phyloP scores from a whole-genome alignment of 257 asterid genomes.

The Craterostigma plantagineum region DNA sequence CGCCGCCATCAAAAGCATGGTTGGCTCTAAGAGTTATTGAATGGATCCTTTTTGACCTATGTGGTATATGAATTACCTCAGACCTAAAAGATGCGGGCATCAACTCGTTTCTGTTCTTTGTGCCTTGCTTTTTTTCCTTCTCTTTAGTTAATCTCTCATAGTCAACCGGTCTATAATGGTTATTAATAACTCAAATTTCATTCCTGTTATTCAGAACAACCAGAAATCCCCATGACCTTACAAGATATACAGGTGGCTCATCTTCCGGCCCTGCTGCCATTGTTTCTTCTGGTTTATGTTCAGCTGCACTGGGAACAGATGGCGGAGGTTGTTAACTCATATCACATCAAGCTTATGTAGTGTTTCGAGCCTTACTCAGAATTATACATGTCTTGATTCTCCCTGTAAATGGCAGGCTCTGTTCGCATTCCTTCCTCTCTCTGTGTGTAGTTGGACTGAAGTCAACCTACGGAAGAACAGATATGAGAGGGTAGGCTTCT shows the following conservation, averaged over 20 bases:
- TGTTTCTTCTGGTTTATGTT: slow-evolving; percentile 89
- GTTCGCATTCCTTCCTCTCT: slow-evolving; percentile 91
- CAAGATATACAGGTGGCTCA: slow-evolving; percentile 96
- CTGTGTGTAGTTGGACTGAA: slow-evolving; percentile 92
- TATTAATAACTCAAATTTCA: not conserved
- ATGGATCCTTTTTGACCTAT: too few species aligned
- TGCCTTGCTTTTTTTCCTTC: too few species aligned
- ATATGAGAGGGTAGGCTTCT: slow-evolving; percentile 56
- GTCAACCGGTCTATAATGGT: too few species aligned
- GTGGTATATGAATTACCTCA: too few species aligned
- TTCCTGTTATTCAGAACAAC: slow-evolving; percentile 49
- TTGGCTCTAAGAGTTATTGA: too few species aligned
- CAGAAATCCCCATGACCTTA: slow-evolving; percentile 93
- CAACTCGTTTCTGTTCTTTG: too few species aligned
- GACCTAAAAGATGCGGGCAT: too few species aligned
- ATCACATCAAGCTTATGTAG: too few species aligned
- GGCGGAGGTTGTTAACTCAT: slow-evolving; percentile 73
- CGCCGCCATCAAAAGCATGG: too few species aligned
- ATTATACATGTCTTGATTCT: slow-evolving; percentile 9
- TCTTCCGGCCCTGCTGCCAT: slow-evolving; percentile 98
- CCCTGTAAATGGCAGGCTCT: slow-evolving; percentile 70
- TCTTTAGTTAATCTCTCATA: too few species aligned
- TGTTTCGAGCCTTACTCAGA: too few species aligned
- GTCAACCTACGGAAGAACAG: slow-evolving; percentile 77
- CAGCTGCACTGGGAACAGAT: slow-evolving; percentile 97